These are phyloP conservation scores for Pythium phragmitis DNA, from an alignment of 352 stramenopile species.

Conservation along the genomic window DNA sequence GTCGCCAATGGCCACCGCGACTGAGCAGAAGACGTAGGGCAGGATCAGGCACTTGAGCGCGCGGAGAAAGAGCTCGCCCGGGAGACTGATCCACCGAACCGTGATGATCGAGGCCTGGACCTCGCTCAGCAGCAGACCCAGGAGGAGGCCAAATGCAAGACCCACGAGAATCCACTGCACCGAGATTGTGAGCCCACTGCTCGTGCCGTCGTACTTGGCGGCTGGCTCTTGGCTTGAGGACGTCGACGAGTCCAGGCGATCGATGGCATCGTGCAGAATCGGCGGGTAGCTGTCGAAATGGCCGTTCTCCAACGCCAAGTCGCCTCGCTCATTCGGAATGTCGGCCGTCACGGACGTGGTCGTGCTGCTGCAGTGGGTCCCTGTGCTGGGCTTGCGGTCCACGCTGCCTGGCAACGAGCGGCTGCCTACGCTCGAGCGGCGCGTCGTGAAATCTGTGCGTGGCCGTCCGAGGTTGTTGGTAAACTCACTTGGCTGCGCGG, in stretches of 20 bases:
- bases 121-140: constrained; percentile 46
- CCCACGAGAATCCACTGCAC: constrained; percentile 49
- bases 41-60: constrained; percentile 69
- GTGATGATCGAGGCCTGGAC: constrained; percentile 42
- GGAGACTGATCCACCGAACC: constrained; percentile 56
- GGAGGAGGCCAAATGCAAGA: constrained; percentile 40
- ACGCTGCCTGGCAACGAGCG: background rate
- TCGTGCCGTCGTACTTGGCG: constrained; percentile 17
- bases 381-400: constrained; percentile 4
- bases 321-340: background rate
- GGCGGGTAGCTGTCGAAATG: constrained; percentile 13
- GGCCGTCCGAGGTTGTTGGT: background rate
- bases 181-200: constrained; percentile 48
- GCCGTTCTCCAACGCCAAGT: background rate
- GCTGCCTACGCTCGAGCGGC: background rate
- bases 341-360: background rate
- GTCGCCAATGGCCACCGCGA: constrained; percentile 72
- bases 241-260: background rate
- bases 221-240: background rate
- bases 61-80: constrained; percentile 68
- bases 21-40: constrained; percentile 76
- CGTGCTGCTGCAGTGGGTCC: constrained; percentile 12
- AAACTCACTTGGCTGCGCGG: background rate
- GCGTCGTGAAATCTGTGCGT: constrained; percentile 13
- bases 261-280: background rate